A percentile compares a stretch with the other conserved stretches of the same genome.
These are phyloP conservation scores for Alloteropsis semialata DNA, from an alignment of 176 grass and related monocot genomes.

Conservation along the genomic window DNA sequence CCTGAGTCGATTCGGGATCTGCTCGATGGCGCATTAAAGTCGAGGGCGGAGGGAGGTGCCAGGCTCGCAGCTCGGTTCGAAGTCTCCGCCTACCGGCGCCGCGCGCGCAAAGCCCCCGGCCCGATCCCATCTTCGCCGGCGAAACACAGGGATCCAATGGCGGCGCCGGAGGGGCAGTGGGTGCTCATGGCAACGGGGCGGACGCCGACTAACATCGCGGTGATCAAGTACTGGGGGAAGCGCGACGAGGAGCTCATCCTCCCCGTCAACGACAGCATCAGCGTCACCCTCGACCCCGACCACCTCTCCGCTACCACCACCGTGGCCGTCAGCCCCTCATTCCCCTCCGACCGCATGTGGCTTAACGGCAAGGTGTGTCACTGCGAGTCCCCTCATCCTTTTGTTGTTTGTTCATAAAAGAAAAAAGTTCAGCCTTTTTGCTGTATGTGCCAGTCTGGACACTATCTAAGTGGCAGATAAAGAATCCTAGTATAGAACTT, in stretches of 20 bases:
- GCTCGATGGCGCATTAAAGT: not conserved
- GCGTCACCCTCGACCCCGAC: constrained; percentile 87
- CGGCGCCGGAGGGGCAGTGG: constrained; percentile 48
- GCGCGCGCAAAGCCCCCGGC: not conserved
- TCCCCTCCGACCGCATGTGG: constrained; percentile 92
- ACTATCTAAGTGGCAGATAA: not conserved
- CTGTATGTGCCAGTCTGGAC: not conserved
- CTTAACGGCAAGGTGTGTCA: constrained; percentile 80
- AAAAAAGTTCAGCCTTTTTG: not conserved
- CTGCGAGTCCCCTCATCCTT: too few relatives aligned
- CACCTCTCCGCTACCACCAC: constrained; percentile 98
- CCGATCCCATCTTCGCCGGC: not conserved
- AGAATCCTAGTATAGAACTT: not conserved
- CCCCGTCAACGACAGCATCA: constrained; percentile 94
- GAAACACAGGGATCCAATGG: not conserved
- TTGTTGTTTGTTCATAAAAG: not conserved
- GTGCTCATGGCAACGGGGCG: constrained; percentile 81
- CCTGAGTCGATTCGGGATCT: too few relatives aligned
- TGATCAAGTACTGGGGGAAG: constrained; percentile 99
- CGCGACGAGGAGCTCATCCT: constrained; percentile 91
- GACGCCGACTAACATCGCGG: constrained; percentile 94
- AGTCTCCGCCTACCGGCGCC: not conserved
- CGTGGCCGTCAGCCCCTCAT: constrained; percentile 80
- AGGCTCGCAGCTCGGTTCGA: constrained; percentile 13
- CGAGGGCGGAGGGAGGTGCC: not conserved